phyloP scores from a whole-genome alignment of 1,284 basidiomycete genomes.

The Moesziomyces globuligerus region DNA sequence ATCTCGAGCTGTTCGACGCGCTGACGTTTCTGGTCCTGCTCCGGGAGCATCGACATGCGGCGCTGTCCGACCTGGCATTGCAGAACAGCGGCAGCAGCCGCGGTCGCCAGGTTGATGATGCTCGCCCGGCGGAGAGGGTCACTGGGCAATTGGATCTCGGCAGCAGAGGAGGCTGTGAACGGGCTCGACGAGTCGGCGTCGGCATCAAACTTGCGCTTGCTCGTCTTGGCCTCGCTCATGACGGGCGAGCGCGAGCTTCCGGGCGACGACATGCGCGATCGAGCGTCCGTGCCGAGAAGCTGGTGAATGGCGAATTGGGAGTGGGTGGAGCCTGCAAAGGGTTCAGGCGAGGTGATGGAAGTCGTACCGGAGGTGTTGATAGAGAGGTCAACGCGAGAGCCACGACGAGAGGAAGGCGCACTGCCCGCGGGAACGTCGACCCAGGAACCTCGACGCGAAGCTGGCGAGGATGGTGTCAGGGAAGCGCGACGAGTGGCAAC shows the following conservation, averaged over 20 bases:
- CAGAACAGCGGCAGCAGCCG: conserved; percentile 40
- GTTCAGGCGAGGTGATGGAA: conserved; percentile 2
- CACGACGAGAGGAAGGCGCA: conserved; percentile 25
- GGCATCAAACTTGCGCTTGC: conserved; percentile 37
- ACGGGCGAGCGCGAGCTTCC: conserved; percentile 14
- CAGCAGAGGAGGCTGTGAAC: conserved; percentile 20
- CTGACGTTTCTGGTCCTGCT: conserved; percentile 48
- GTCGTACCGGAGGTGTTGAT: conserved; percentile 6
- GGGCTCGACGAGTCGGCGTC: conserved; percentile 16
- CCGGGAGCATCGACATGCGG: conserved; percentile 23
- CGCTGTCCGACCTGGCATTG: conserved; percentile 34
- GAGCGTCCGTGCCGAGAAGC: conserved; percentile 21
- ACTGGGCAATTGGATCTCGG: conserved; percentile 31
- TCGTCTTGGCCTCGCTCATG: conserved; percentile 5
- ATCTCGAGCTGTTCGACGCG: conserved; percentile 41
- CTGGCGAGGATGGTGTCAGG: conserved; percentile 38
- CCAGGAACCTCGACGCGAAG: conserved; percentile 40
- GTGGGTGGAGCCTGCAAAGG: conserved; percentile 6
- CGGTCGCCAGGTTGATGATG: conserved; percentile 49
- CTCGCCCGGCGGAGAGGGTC: conserved; percentile 39
- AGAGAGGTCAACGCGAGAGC: conserved; percentile 31
- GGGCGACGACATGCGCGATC: conserved; percentile 24
- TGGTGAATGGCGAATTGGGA: conserved; percentile 31
- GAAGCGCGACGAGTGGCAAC: conserved; percentile 35
- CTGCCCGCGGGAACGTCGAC: conserved; percentile 23